Base-by-base conservation (phyloP, 1,139 yeast species). In the Magnusiomyces suaveolens region DNA sequence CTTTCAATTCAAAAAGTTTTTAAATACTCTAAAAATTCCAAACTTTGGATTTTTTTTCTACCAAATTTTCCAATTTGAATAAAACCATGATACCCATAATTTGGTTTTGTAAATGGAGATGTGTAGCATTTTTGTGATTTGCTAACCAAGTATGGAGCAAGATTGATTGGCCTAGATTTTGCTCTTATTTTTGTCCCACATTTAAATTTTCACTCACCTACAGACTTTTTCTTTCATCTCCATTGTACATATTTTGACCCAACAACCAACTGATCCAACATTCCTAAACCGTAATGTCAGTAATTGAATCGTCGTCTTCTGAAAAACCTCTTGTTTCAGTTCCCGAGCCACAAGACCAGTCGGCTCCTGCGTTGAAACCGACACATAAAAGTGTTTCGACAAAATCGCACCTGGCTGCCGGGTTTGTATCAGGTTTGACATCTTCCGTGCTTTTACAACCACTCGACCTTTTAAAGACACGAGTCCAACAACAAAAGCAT, bases 401-500 rank as follows among this genome's bases (percentile, higher is more conserved):
- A 25, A 20, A 25, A 29, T 46, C 55, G 38, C 96, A 89, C 69
- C 69, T 89, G 16, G 65, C 81, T 14, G 87, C 97, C 2, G 98
- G 98, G 0, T 92, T 87, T 56, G 65, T 79, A 12, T 96, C 96
- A 0, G 98, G 98, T 0, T 71, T 94, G 57, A 77, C 90, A 0
- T 85, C 96, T 1, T 83, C 97, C 0, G 79, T 87, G 6, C 75
- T 80, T 0, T 76, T 92, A 44, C 98, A 92, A 68, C 98, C 98
- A 1, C 77, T 92, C 55, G 98, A 92, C 69, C 75, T 92, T 52
- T 72, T 92, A 54, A 92, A 92, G 68, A 92, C 98, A 0, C 72
- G 98, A 59, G 75, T 90, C 16, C 98, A 92, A 72, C 97, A 92
- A 68, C 67, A 77, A 20, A 71, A 75, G 43, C 65, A 68, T 8